Conservation (phyloP, 164 flowering plant species). For the Vitis rotundifolia region DNA sequence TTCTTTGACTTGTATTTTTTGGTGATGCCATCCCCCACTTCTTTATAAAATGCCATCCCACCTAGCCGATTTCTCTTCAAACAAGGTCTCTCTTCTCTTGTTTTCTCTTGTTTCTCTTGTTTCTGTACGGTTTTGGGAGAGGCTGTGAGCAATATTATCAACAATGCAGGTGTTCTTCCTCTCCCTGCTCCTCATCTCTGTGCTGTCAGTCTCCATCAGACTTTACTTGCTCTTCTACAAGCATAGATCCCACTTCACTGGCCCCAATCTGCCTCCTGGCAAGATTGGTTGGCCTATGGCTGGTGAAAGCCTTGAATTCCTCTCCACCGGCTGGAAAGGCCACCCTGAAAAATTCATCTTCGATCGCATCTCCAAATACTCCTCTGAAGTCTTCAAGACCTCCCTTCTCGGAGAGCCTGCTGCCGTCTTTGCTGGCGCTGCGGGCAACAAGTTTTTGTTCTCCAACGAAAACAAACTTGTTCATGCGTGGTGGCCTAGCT, state of each 20-base stretch:
- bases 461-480: constrained; percentile 28
- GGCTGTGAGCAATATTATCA: no score
- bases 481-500: constrained; percentile 27
- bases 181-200: constrained; percentile 11
- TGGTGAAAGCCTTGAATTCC: constrained; percentile 14
- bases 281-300: constrained; percentile 4
- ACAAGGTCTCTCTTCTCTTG: no score
- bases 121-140: no score
- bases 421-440: constrained; percentile 19
- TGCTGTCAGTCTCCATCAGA: constrained; percentile 10
- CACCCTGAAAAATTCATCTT: constrained; percentile 16
- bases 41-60: no score
- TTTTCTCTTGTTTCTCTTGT: no score
- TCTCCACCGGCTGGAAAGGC: constrained; percentile 3
- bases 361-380: constrained; percentile 11
- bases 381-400: constrained; percentile 16
- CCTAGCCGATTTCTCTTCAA: no score
- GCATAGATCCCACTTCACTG: constrained; percentile 1
- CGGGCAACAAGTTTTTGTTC: constrained; percentile 31
- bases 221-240: constrained; percentile 19
- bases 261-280: constrained; percentile 14
- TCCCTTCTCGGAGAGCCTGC: constrained; percentile 7
- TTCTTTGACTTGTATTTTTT: no score
- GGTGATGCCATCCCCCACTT: no score
- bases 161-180: constrained; percentile 21